Base-by-base conservation (phyloP, 441 rosid genomes). In the Geranium incanum region DNA sequence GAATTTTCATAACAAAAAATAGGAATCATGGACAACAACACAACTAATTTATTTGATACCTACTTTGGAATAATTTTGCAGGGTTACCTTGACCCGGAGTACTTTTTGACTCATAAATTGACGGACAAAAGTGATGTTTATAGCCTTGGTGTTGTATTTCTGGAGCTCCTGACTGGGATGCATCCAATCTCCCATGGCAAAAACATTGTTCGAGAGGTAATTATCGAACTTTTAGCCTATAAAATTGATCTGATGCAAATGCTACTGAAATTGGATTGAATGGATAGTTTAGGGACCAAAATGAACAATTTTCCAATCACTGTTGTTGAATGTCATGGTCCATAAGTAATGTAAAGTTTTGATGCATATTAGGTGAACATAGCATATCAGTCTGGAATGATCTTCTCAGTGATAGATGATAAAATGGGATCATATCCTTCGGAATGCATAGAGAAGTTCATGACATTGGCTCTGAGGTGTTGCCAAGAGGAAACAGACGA, bases 31-130 rank as follows among this genome's bases (percentile, higher is more conserved):
- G n/a, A 12, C 16, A 5, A 50, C 3, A 16, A 15, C 15, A 39
- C 52, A 65, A 38, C 65, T 55, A 18, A 67, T 68, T 71, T 15
- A 45, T 18, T 57, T 64, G 72, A 8, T 8, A 50, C 45, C 38
- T 71, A 57, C 16, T 1, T 77, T 59, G 15, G 73, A 43, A 57
- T 28, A 36, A 70, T 62, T 68, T 70, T 86, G 83, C 86, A 95
- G 99, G 99, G 99, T 59, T 95, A 95, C 81, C 96, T 92, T 74
- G 99, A 95, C 69, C 98, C 99, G 0, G 94, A 95, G 79, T 95
- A 95, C 83, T 92, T 95, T 80, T 80, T 95, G 59, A 95, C 99
- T 12, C 96, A 87, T 75, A 92, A 91, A 72, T 80, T 95, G 74
- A 95, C 99, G 0, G 99, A 95, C 79, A 95, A 92, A 83, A 95